phyloP scores from a whole-genome alignment of 805 yeast genomes.

The Starmerella scarabaei region DNA sequence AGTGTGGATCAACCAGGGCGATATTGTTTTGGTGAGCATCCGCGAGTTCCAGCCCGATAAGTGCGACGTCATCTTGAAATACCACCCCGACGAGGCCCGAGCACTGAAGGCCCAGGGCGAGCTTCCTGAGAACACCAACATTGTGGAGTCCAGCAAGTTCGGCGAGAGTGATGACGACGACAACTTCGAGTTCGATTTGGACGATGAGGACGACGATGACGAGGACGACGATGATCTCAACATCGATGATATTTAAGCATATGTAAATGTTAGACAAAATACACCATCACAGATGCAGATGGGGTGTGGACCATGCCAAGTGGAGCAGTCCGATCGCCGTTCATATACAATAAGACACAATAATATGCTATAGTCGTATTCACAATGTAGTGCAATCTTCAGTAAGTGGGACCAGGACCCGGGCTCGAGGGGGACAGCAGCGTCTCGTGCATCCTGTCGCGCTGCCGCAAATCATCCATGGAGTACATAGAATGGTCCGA shows the following conservation, averaged over 20 bases:
- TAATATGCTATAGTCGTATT: no score
- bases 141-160: conserved; percentile 93
- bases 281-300: not conserved
- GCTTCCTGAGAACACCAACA: conserved; percentile 91
- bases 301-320: no score
- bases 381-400: no score
- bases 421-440: conserved; percentile 15
- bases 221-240: conserved; percentile 56
- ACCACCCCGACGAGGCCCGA: conserved; percentile 95
- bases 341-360: no score
- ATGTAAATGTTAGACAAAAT: no score
- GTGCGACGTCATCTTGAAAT: conserved; percentile 95
- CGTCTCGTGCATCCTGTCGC: conserved; percentile 15
- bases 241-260: conserved; percentile 75
- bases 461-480: conserved; percentile 10
- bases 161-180: conserved; percentile 97
- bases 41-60: conserved; percentile 98
- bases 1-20: conserved; percentile 99
- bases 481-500: conserved; percentile 8
- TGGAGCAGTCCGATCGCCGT: no score
- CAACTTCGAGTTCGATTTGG: conserved; percentile 90
- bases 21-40: conserved; percentile 83
- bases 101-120: conserved; percentile 91
- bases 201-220: conserved; percentile 56
- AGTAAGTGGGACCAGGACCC: no score